phyloP scores from a whole-genome alignment of 73 alveolate species.

The Diophrys sp. region DNA sequence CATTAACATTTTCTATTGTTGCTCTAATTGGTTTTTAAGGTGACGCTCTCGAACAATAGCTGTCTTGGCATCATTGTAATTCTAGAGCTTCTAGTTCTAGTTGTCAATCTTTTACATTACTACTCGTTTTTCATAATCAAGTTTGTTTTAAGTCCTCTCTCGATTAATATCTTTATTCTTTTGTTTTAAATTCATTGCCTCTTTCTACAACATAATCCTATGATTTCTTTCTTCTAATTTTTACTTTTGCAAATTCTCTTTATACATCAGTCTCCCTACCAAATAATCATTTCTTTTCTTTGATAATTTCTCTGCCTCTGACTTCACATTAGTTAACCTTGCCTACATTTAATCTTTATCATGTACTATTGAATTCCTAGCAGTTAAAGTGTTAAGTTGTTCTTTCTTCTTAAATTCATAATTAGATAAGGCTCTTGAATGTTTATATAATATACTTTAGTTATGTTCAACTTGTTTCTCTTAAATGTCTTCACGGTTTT shows the following conservation, averaged over 20 bases:
- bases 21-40: too few relatives aligned
- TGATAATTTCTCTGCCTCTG: background rate
- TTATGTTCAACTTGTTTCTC: background rate
- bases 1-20: too few relatives aligned
- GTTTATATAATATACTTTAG: background rate
- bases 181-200: background rate
- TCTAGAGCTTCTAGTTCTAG: background rate
- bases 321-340: background rate
- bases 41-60: background rate
- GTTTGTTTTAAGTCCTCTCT: background rate
- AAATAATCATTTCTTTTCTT: background rate
- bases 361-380: background rate
- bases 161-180: background rate
- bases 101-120: background rate
- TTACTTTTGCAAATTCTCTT: background rate
- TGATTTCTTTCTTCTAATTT: background rate
- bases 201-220: background rate
- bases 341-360: background rate
- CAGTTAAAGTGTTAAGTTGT: background rate
- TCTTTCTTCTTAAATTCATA: background rate
- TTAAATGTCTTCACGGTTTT: background rate
- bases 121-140: background rate
- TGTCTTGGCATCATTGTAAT: background rate
- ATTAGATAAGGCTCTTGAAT: background rate
- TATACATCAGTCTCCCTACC: background rate